Percentiles rank a stretch among this genome's conserved stretches.
Conservation (phyloP, 805 yeast genomes). For the Wickerhamomyces bovis region DNA sequence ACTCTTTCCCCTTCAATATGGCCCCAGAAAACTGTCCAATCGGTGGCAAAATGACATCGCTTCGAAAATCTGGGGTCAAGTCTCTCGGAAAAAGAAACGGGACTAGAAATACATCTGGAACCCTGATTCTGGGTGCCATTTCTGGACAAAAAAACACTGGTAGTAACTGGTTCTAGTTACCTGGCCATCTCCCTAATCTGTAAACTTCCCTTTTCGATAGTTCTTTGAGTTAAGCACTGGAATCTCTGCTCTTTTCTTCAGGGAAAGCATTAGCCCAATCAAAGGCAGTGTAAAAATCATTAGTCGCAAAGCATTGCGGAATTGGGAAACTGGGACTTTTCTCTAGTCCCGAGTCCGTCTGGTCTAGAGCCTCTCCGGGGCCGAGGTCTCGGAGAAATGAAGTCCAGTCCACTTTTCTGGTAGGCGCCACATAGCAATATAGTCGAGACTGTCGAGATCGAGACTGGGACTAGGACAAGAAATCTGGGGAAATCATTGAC, state of each 20-base stretch:
- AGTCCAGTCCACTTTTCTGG: background rate
- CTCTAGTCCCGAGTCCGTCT: background rate
- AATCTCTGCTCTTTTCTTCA: background rate
- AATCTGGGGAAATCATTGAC: background rate
- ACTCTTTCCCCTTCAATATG: background rate
- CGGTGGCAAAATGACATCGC: background rate
- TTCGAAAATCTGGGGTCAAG: background rate
- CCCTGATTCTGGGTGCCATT: background rate
- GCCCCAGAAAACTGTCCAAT: background rate
- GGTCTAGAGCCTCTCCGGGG: background rate
- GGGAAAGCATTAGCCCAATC: background rate
- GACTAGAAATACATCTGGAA: background rate
- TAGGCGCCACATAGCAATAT: background rate
- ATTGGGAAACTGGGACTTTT: background rate
- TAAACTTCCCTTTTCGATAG: too few relatives aligned
- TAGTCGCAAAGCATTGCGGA: background rate
- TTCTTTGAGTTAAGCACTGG: background rate
- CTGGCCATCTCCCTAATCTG: too few relatives aligned
- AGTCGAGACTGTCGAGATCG: background rate
- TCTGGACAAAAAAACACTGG: background rate
- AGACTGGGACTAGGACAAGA: background rate
- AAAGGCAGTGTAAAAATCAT: background rate
- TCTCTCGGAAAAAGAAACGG: too few relatives aligned
- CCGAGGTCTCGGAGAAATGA: background rate
- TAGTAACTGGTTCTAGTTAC: too few relatives aligned